Evolutionary conservation across 164 flowering plant genomes (phyloP).

Genomic region (Aristolochia fimbriata): DNA sequence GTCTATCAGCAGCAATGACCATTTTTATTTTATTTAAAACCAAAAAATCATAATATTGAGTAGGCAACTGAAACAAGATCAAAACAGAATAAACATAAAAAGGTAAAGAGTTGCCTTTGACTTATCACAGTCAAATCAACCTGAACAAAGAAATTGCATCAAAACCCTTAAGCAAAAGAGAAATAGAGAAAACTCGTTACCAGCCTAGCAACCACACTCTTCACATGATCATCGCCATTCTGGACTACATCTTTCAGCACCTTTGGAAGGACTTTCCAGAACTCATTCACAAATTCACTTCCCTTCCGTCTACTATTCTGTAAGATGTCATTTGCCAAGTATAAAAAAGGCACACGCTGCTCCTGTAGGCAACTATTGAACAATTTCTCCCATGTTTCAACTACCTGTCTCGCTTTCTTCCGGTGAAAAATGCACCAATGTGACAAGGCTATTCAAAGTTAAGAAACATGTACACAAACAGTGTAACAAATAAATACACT

Average conservation of each 20-base stretch:
- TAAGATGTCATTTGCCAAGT: conserved; percentile 93
- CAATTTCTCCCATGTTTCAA: conserved; percentile 83
- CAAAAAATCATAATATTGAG: no score
- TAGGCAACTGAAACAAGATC: no score
- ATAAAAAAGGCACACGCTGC: conserved; percentile 69
- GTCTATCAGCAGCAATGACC: no score
- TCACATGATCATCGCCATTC: conserved; percentile 75
- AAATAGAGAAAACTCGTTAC: conserved; percentile 20
- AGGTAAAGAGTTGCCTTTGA: no score
- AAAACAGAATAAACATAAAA: no score
- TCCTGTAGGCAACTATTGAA: conserved; percentile 50
- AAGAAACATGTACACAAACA: conserved; percentile 11
- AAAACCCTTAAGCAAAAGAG: neutral
- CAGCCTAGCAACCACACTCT: conserved; percentile 72
- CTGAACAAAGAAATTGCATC: neutral
- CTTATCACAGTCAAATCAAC: no score
- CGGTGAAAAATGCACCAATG: conserved; percentile 98
- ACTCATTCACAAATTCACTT: conserved; percentile 79
- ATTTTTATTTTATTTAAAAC: no score
- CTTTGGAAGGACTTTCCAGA: conserved; percentile 92
- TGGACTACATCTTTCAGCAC: conserved; percentile 64
- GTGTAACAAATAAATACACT: neutral
- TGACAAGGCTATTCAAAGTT: conserved; percentile 59
- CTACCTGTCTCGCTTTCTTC: conserved; percentile 76
- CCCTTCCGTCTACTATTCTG: conserved; percentile 98